Evolutionary conservation across 805 yeast species (phyloP).

Genomic region (Suhomyces canberraensis): DNA sequence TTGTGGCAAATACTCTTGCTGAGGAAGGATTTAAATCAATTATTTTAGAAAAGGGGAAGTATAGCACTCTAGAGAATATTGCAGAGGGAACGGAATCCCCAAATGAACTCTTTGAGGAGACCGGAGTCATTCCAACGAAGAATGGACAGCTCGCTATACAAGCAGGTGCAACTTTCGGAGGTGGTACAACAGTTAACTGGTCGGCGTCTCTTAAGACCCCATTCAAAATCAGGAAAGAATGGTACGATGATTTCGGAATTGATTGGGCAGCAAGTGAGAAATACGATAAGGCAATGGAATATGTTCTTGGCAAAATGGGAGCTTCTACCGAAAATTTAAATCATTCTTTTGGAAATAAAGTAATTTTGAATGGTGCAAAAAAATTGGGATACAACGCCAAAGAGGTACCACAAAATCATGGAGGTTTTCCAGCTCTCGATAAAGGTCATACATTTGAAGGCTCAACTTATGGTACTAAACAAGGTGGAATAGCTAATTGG

Average conservation of each 20-base stretch:
- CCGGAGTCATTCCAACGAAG: constrained; percentile 31
- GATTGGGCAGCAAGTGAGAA: constrained; percentile 42
- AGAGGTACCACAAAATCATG: constrained; percentile 17
- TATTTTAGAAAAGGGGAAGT: constrained; percentile 45
- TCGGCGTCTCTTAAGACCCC: constrained; percentile 50
- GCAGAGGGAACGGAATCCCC: constrained; percentile 23
- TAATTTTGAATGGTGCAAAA: constrained; percentile 13
- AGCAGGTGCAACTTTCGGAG: constrained; percentile 56
- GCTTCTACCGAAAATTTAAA: constrained; percentile 13
- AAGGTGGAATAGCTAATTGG: constrained; percentile 19
- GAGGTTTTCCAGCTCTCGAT: constrained; percentile 13
- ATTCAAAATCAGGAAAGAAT: constrained; percentile 47
- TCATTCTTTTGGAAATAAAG: constrained; percentile 17
- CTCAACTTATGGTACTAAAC: constrained; percentile 19
- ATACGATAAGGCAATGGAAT: constrained; percentile 43
- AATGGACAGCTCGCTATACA: constrained; percentile 35
- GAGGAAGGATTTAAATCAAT: constrained; percentile 14
- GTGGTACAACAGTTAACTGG: constrained; percentile 59
- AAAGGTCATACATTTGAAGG: constrained; percentile 19
- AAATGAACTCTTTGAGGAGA: constrained; percentile 35
- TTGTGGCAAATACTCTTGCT: constrained; percentile 18
- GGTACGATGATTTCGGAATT: constrained; percentile 44
- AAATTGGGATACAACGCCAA: constrained; percentile 18
- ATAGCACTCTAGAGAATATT: constrained; percentile 36
- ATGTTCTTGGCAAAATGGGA: constrained; percentile 21